Percentiles rank a stretch among this genome's conserved stretches.
Evolutionary conservation across 352 stramenopile species (phyloP).

Genomic region (Phytophthora cajani): DNA sequence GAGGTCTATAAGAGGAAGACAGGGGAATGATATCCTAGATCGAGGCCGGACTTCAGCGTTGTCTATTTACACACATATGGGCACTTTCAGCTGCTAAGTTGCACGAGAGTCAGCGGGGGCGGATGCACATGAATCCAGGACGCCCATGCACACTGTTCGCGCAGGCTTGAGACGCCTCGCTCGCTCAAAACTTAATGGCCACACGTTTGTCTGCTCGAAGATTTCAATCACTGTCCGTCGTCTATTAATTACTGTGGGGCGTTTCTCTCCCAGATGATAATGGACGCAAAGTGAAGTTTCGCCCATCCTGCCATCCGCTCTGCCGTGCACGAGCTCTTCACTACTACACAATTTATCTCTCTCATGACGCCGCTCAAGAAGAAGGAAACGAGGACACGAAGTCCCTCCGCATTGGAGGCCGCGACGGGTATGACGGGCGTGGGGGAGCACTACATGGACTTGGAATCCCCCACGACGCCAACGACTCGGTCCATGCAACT

Average conservation of each 20-base stretch:
- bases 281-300: slow-evolving; percentile 15
- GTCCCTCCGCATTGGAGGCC: slow-evolving; percentile 19
- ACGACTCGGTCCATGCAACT: slow-evolving; percentile 44
- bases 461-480: slow-evolving; percentile 31
- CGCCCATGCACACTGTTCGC: too few relatives aligned
- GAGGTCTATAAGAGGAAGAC: too few relatives aligned
- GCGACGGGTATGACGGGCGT: slow-evolving; percentile 20
- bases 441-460: slow-evolving; percentile 30
- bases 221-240: slow-evolving; percentile 33
- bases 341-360: background rate
- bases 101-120: too few relatives aligned
- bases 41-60: too few relatives aligned
- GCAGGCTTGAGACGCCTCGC: too few relatives aligned
- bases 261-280: slow-evolving; percentile 38
- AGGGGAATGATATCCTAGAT: too few relatives aligned
- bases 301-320: slow-evolving; percentile 12
- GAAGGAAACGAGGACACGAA: slow-evolving; percentile 4
- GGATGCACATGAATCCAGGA: too few relatives aligned
- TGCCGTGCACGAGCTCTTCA: background rate
- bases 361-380: slow-evolving; percentile 10
- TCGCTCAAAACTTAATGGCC: too few relatives aligned
- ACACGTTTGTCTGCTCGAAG: slow-evolving; percentile 1
- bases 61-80: too few relatives aligned
- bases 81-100: too few relatives aligned
- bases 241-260: slow-evolving; percentile 9